phyloP scores from a whole-genome alignment of 1,284 basidiomycete genomes.

The Heterobasidion occidentale region DNA sequence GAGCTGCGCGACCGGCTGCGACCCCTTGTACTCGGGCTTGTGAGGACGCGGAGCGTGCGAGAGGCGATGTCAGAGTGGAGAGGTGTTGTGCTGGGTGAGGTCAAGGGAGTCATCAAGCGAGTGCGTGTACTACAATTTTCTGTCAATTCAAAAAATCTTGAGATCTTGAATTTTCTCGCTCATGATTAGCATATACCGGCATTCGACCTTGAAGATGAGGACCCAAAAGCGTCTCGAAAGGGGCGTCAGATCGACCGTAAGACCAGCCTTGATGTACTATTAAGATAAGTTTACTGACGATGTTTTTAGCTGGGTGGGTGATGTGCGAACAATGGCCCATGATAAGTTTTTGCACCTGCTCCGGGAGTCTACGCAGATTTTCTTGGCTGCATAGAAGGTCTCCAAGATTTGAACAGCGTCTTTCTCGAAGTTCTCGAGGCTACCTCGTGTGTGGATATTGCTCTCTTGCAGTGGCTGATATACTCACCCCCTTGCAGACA shows the following conservation, averaged over 20 bases:
- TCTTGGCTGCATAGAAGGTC: conserved; percentile 62
- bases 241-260: conserved; percentile 9
- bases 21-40: conserved; percentile 70
- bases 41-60: conserved; percentile 68
- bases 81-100: conserved; percentile 62
- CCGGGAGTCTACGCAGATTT: conserved; percentile 59
- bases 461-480: conserved; percentile 6
- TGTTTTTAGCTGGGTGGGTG: conserved; percentile 24
- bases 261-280: background rate
- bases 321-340: conserved; percentile 65
- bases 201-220: conserved; percentile 48
- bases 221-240: conserved; percentile 26
- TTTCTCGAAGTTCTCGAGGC: conserved; percentile 55
- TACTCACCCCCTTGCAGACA: conserved; percentile 19
- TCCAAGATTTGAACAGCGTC: conserved; percentile 59
- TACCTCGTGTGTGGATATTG: conserved; percentile 29
- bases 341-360: conserved; percentile 61
- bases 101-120: conserved; percentile 54
- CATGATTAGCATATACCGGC: conserved; percentile 43
- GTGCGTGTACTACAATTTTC: conserved; percentile 27
- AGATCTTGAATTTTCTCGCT: background rate
- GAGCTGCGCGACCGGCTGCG: conserved; percentile 53
- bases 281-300: background rate
- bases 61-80: conserved; percentile 71
- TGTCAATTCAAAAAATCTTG: background rate